phyloP scores from a whole-genome alignment of 2,329 filamentous ascomycete species.

The Periglandula ipomoeae region DNA sequence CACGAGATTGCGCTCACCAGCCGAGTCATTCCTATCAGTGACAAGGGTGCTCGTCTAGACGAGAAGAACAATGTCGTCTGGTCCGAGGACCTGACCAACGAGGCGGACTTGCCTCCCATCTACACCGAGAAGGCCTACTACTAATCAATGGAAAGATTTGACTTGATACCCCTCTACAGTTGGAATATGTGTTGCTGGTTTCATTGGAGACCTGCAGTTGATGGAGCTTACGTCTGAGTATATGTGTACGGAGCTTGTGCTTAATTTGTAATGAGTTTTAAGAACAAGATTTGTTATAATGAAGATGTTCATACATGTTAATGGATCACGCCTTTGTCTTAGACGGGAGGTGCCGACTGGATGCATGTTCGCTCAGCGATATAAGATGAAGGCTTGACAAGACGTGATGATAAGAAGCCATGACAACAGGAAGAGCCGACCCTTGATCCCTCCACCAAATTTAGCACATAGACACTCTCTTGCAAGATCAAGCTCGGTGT shows the following conservation, averaged over 20 bases:
- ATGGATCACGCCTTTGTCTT: too few species aligned
- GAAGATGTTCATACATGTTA: not conserved
- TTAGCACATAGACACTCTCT: too few species aligned
- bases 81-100: slow-evolving; percentile 21
- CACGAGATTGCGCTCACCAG: slow-evolving; percentile 63
- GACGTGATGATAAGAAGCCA: too few species aligned
- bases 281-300: not conserved
- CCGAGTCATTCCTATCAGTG: slow-evolving; percentile 60
- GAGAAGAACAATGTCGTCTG: slow-evolving; percentile 46
- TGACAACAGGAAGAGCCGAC: too few species aligned
- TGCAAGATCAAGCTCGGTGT: too few species aligned
- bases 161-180: slow-evolving; percentile 11
- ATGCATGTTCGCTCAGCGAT: too few species aligned
- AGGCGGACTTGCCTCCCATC: slow-evolving; percentile 32
- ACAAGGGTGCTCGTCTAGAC: slow-evolving; percentile 61
- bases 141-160: slow-evolving; percentile 16
- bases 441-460: too few species aligned
- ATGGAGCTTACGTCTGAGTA: not conserved
- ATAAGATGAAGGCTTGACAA: too few species aligned
- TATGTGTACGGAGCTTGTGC: not conserved
- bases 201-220: not conserved
- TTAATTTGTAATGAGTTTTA: not conserved
- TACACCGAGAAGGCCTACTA: slow-evolving; percentile 37
- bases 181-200: not conserved
- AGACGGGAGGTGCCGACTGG: too few species aligned